These are phyloP conservation scores for Fusarium floridanum DNA, from an alignment of 2,329 filamentous ascomycete species.

Conservation along the genomic window DNA sequence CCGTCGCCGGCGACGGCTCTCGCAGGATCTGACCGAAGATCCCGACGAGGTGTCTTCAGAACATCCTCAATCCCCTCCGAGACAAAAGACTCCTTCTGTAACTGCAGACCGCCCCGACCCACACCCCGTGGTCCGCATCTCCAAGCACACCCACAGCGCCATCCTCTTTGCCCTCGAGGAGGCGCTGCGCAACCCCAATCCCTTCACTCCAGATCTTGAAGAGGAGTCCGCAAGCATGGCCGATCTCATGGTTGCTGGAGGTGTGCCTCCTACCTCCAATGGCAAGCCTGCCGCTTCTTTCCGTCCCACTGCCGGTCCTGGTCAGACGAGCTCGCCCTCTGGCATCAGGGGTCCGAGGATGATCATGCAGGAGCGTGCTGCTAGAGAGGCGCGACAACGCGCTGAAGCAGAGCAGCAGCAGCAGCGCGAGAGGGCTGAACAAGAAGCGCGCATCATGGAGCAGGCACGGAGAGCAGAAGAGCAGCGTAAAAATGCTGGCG, in stretches of 20 bases:
- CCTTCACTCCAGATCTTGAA: conserved; percentile 84
- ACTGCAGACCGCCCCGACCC: conserved; percentile 53
- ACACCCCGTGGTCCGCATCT: conserved; percentile 74
- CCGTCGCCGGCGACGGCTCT: conserved; percentile 53
- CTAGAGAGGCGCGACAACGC: conserved; percentile 78
- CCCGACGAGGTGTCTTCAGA: conserved; percentile 57
- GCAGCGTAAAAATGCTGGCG: conserved; percentile 68
- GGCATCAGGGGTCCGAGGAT: conserved; percentile 87
- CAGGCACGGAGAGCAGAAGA: conserved; percentile 68
- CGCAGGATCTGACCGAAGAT: conserved; percentile 64
- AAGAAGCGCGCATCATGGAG: conserved; percentile 67
- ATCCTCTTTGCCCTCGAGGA: conserved; percentile 95
- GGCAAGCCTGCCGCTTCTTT: conserved; percentile 63
- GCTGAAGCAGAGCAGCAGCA: conserved; percentile 74
- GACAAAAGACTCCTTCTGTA: conserved; percentile 47
- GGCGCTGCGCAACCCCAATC: conserved; percentile 83
- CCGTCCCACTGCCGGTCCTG: conserved; percentile 62
- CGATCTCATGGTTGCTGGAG: conserved; percentile 75
- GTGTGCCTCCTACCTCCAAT: conserved; percentile 66
- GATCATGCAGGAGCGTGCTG: conserved; percentile 89
- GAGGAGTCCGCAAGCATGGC: conserved; percentile 96
- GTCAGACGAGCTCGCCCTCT: conserved; percentile 67
- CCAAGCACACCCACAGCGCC: conserved; percentile 86
- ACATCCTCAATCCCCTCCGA: conserved; percentile 44
- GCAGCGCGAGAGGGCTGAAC: conserved; percentile 70